Evolutionary conservation across 208 protist genomes (phyloP).

Genomic region (Trypanosoma cruzi): DNA sequence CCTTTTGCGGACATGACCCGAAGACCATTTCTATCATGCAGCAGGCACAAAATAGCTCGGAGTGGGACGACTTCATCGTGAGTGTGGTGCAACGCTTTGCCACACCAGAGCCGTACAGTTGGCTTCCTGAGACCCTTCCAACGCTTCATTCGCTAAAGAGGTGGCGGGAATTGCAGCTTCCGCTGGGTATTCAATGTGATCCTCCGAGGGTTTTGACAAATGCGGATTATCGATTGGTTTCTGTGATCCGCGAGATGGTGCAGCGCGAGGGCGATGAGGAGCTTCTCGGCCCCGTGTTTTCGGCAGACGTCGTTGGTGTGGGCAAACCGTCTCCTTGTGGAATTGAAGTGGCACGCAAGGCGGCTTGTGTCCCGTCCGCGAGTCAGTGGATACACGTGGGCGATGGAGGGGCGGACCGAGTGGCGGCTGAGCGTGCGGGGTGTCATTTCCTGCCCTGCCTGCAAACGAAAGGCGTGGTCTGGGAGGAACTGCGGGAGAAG

Average conservation of each 20-base stretch:
- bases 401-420: conserved; percentile 53
- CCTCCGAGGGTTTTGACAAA: conserved; percentile 25
- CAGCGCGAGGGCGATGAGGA: not conserved
- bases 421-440: conserved; percentile 44
- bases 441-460: conserved; percentile 63
- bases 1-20: conserved; percentile 15
- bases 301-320: conserved; percentile 36
- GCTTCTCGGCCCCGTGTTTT: conserved; percentile 41
- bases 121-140: conserved; percentile 47
- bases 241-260: conserved; percentile 16
- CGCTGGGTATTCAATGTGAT: conserved; percentile 1
- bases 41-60: not conserved
- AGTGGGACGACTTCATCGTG: conserved; percentile 16
- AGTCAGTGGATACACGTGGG: conserved; percentile 62
- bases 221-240: conserved; percentile 8
- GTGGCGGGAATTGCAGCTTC: conserved; percentile 31
- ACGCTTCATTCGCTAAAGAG: conserved; percentile 42
- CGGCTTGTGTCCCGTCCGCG: conserved; percentile 20
- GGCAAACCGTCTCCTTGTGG: conserved; percentile 72
- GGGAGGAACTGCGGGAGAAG: conserved; percentile 39
- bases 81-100: conserved; percentile 30
- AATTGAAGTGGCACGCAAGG: conserved; percentile 31
- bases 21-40: conserved; percentile 6
- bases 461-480: conserved; percentile 38
- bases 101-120: conserved; percentile 47